A percentile compares a stretch with the other conserved stretches of the same genome.
Evolutionary conservation across 2,329 filamentous ascomycete species (phyloP).

Genomic region (Lachnellula suecica): DNA sequence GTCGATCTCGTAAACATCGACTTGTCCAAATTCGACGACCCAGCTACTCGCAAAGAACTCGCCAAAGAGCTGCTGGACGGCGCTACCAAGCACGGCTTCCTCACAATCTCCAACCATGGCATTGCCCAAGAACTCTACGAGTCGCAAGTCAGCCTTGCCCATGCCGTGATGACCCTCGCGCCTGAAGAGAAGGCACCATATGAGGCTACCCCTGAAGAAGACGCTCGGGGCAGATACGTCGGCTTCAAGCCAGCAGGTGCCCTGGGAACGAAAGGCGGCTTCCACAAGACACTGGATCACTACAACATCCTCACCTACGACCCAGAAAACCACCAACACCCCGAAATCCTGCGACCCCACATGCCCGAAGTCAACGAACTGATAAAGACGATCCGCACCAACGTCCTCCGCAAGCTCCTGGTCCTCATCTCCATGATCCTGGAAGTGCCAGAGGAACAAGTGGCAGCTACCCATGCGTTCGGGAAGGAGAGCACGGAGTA

Average conservation of each 20-base stretch:
- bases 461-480: slow-evolving; percentile 37
- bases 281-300: slow-evolving; percentile 13
- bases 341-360: slow-evolving; percentile 22
- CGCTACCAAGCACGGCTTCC: slow-evolving; percentile 50
- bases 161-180: slow-evolving; percentile 29
- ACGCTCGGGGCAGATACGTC: slow-evolving; percentile 30
- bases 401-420: slow-evolving; percentile 35
- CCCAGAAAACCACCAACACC: slow-evolving; percentile 26
- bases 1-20: slow-evolving; percentile 53
- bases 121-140: slow-evolving; percentile 36
- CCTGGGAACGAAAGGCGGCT: slow-evolving; percentile 20
- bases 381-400: slow-evolving; percentile 29
- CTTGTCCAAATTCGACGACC: slow-evolving; percentile 45
- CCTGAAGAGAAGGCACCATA: slow-evolving; percentile 31
- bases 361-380: slow-evolving; percentile 28
- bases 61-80: slow-evolving; percentile 51
- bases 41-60: slow-evolving; percentile 48
- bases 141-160: slow-evolving; percentile 29
- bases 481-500: slow-evolving; percentile 38
- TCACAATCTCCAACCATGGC: slow-evolving; percentile 61
- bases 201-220: slow-evolving; percentile 33
- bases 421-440: slow-evolving; percentile 40
- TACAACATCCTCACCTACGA: slow-evolving; percentile 21
- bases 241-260: slow-evolving; percentile 31
- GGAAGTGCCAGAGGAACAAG: slow-evolving; percentile 37